These are phyloP conservation scores for Amylostereum areolatum DNA, from an alignment of 1,284 basidiomycete genomes.

Conservation along the genomic window DNA sequence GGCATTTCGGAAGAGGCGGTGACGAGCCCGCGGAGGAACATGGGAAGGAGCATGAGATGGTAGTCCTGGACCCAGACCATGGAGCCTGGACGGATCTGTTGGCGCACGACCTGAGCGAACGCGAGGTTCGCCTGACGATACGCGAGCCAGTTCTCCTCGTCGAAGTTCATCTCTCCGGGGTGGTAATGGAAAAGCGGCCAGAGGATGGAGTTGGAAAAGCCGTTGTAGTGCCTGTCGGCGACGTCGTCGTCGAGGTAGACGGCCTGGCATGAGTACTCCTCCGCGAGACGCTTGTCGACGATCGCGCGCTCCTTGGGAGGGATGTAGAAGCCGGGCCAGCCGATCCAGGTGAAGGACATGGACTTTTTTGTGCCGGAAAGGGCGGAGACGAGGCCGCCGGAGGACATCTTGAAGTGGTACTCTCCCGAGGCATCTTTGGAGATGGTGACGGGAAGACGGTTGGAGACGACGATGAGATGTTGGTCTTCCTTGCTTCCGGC, in stretches of 20 bases:
- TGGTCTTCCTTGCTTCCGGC: constrained; percentile 30
- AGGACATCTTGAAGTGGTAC: constrained; percentile 97
- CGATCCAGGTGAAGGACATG: constrained; percentile 94
- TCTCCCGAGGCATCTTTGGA: constrained; percentile 82
- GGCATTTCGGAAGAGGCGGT: constrained; percentile 62
- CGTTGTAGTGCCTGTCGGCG: constrained; percentile 97
- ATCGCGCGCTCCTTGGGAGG: constrained; percentile 80
- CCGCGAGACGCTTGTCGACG: constrained; percentile 84
- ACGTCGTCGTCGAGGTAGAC: constrained; percentile 98
- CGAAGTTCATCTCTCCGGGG: constrained; percentile 98
- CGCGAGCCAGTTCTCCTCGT: constrained; percentile 96
- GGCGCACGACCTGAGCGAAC: constrained; percentile 86
- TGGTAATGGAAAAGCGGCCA: constrained; percentile 99
- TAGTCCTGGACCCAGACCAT: constrained; percentile 99
- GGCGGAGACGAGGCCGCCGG: constrained; percentile 91
- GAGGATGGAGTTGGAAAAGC: constrained; percentile 98
- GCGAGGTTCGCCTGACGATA: constrained; percentile 96
- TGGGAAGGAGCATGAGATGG: constrained; percentile 95
- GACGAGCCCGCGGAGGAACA: constrained; percentile 86
- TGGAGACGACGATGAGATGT: constrained; percentile 93
- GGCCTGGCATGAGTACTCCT: constrained; percentile 95
- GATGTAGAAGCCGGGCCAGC: constrained; percentile 89
- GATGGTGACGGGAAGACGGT: constrained; percentile 91
- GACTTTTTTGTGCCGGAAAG: constrained; percentile 95
- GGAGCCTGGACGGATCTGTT: constrained; percentile 74